A percentile compares a stretch with the other conserved stretches of the same genome.
phyloP scores from a whole-genome alignment of 2,329 filamentous ascomycete species.

The Colletotrichum sp. region DNA sequence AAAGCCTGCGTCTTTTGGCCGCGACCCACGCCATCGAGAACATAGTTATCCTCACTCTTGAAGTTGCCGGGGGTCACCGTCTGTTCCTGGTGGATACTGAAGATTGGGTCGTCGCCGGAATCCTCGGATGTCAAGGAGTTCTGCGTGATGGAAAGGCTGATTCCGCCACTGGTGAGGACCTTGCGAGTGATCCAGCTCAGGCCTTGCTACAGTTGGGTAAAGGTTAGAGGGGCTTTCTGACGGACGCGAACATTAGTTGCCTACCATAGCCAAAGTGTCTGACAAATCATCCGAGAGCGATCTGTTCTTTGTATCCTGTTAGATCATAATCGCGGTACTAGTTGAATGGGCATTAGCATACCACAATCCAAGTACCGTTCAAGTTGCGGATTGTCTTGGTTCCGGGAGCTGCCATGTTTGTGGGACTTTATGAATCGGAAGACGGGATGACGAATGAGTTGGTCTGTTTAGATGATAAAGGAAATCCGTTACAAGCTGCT shows the following conservation, averaged over 20 bases:
- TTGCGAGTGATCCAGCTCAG: not conserved
- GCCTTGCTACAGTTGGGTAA: not conserved
- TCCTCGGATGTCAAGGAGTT: not conserved
- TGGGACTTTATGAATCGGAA: not conserved
- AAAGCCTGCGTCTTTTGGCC: not conserved
- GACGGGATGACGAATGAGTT: not conserved
- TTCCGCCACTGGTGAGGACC: not conserved
- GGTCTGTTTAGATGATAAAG: not conserved
- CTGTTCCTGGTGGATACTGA: not conserved
- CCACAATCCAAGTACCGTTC: not conserved
- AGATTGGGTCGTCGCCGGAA: not conserved
- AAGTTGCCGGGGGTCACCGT: not conserved
- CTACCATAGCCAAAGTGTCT: not conserved
- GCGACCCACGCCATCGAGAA: not conserved
- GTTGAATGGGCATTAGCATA: not conserved
- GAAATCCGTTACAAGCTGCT: not conserved
- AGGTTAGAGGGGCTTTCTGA: not conserved
- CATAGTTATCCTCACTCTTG: not conserved
- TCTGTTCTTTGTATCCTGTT: not conserved
- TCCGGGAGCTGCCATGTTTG: not conserved
- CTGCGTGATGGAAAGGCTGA: not conserved
- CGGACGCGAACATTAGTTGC: not conserved
- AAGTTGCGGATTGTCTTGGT: not conserved
- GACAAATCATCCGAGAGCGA: not conserved
- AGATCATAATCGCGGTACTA: not conserved